Percentiles rank a stretch among this genome's conserved stretches.
Conservation (phyloP, 2,329 filamentous ascomycete species). For the Rutstroemia sp. region DNA sequence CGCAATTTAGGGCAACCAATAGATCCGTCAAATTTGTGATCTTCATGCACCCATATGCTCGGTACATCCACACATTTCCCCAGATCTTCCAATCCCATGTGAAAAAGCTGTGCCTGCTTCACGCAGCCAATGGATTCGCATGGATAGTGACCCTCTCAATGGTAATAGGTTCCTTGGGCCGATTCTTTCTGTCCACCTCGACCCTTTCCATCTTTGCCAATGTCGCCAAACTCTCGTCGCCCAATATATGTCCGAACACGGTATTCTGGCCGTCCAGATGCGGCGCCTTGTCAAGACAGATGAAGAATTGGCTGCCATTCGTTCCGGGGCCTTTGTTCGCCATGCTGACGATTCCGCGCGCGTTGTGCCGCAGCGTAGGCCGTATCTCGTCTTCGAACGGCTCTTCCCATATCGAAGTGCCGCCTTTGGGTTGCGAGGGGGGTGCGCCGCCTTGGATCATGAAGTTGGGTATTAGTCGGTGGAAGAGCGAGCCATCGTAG, state of each 20-base stretch:
- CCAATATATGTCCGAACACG: slow-evolving; percentile 69
- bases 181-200: slow-evolving; percentile 69
- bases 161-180: slow-evolving; percentile 57
- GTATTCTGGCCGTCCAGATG: slow-evolving; percentile 82
- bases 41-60: neutral
- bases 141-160: slow-evolving; percentile 69
- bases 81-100: neutral
- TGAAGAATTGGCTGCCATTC: slow-evolving; percentile 76
- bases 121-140: slow-evolving; percentile 68
- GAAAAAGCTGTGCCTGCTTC: slow-evolving; percentile 4
- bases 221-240: slow-evolving; percentile 55
- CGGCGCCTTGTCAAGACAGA: slow-evolving; percentile 68
- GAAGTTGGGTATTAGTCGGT: slow-evolving; percentile 73
- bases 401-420: slow-evolving; percentile 64
- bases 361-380: slow-evolving; percentile 59
- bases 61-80: neutral
- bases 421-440: slow-evolving; percentile 55
- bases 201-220: slow-evolving; percentile 64
- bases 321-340: slow-evolving; percentile 69
- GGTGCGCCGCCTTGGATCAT: slow-evolving; percentile 72
- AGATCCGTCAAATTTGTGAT: neutral
- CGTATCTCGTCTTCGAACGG: slow-evolving; percentile 77
- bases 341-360: slow-evolving; percentile 67
- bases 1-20: neutral
- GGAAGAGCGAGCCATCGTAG: slow-evolving; percentile 69